A percentile compares a stretch with the other conserved stretches of the same genome.
phyloP scores from a whole-genome alignment of 2,329 filamentous ascomycete species.

The Beauveria asiatica region DNA sequence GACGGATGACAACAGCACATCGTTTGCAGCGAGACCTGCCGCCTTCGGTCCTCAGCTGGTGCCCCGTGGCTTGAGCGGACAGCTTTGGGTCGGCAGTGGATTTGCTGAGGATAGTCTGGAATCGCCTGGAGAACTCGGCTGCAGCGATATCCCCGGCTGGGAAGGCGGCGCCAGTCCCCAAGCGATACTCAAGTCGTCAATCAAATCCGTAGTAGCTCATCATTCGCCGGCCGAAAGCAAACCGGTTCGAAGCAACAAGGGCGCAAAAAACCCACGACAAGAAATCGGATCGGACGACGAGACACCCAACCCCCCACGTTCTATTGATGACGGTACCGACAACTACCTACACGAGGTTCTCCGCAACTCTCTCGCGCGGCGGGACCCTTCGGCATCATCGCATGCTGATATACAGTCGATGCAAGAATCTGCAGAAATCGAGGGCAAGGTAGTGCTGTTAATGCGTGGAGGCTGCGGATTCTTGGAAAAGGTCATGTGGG shows the following conservation, averaged over 20 bases:
- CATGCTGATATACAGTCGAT: slow-evolving; percentile 89
- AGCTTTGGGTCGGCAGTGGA: slow-evolving; percentile 87
- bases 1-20: slow-evolving; percentile 96
- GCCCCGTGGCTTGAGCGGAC: slow-evolving; percentile 69
- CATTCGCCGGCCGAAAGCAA: background rate
- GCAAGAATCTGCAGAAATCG: slow-evolving; percentile 86
- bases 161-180: slow-evolving; percentile 40
- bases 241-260: background rate
- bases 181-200: slow-evolving; percentile 12
- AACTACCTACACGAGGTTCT: slow-evolving; percentile 63
- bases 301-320: background rate
- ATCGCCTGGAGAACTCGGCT: slow-evolving; percentile 79
- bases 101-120: slow-evolving; percentile 72
- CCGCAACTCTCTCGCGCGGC: slow-evolving; percentile 23
- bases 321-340: slow-evolving; percentile 68
- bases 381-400: slow-evolving; percentile 30
- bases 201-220: slow-evolving; percentile 2
- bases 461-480: slow-evolving; percentile 94
- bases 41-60: slow-evolving; percentile 82
- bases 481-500: slow-evolving; percentile 95
- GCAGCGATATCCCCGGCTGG: slow-evolving; percentile 91
- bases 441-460: slow-evolving; percentile 84
- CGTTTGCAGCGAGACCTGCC: slow-evolving; percentile 86
- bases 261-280: background rate
- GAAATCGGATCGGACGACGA: background rate